Percentiles rank a stretch among this genome's conserved stretches.
Evolutionary conservation across 768 basidiomycete genomes (phyloP).

Genomic region (Kwoniella sp.): DNA sequence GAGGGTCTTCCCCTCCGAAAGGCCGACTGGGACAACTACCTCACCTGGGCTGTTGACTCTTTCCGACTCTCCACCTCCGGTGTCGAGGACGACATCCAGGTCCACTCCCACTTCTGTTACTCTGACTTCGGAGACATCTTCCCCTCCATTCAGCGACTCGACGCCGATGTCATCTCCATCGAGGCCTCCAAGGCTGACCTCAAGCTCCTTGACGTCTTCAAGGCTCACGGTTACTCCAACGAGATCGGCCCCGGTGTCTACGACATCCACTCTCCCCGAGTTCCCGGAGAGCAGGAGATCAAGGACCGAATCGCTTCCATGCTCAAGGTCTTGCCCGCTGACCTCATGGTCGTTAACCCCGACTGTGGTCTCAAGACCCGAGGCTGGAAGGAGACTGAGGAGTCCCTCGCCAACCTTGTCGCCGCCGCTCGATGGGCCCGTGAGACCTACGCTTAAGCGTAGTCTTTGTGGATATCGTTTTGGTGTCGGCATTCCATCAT

Average conservation of each 20-base stretch:
- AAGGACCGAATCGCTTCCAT: constrained; percentile 85
- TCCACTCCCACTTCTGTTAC: constrained; percentile 78
- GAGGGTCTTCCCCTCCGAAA: constrained; percentile 97
- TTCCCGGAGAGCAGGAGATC: constrained; percentile 90
- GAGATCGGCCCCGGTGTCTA: constrained; percentile 96
- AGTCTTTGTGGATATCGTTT: constrained; percentile 8
- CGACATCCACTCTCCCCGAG: constrained; percentile 99
- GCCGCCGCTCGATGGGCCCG: constrained; percentile 93
- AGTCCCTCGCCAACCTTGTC: constrained; percentile 83
- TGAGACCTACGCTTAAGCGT: constrained; percentile 69
- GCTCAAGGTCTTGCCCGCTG: constrained; percentile 75
- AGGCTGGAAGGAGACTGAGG: constrained; percentile 97
- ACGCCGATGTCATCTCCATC: constrained; percentile 98
- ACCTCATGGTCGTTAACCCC: constrained; percentile 89
- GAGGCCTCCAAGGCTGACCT: constrained; percentile 98
- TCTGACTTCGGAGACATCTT: constrained; percentile 99
- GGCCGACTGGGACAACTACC: constrained; percentile 93
- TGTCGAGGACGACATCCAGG: constrained; percentile 89
- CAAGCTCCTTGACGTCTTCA: constrained; percentile 95
- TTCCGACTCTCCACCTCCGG: constrained; percentile 98
- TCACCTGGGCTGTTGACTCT: constrained; percentile 97
- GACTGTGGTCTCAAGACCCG: constrained; percentile 99
- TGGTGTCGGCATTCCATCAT: background rate
- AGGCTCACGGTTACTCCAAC: constrained; percentile 91
- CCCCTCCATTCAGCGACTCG: constrained; percentile 92